These are phyloP conservation scores for Fagopyrum homotropicum DNA, from an alignment of 148 eudicot species.

Conservation along the genomic window DNA sequence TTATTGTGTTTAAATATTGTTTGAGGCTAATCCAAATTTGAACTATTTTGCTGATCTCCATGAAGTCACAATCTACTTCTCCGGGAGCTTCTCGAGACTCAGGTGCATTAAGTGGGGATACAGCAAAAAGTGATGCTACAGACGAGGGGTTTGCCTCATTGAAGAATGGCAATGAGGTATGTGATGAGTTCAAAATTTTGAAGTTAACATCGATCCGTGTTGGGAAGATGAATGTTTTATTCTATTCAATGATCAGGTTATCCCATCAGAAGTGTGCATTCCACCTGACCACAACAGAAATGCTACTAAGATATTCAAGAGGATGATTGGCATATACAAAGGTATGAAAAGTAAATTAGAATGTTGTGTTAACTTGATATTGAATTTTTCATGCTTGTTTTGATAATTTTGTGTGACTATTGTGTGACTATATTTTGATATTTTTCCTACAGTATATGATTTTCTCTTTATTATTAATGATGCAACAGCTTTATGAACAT, in stretches of 20 bases:
- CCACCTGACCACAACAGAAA: conserved; percentile 87
- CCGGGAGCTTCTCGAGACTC: conserved; percentile 26
- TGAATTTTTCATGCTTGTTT: too few species aligned
- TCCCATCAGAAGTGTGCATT: conserved; percentile 35
- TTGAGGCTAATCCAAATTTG: neutral
- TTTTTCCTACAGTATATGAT: too few species aligned
- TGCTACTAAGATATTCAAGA: conserved; percentile 74
- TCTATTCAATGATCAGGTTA: conserved; percentile 30
- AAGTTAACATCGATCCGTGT: neutral
- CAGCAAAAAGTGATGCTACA: conserved; percentile 18
- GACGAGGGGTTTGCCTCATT: conserved; percentile 19
- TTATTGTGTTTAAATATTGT: neutral
- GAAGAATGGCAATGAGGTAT: conserved; percentile 25
- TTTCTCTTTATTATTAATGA: too few species aligned
- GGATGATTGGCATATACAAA: conserved; percentile 74
- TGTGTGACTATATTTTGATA: too few species aligned
- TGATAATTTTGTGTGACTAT: too few species aligned
- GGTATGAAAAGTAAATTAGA: conserved; percentile 29
- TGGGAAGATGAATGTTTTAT: conserved; percentile 8
- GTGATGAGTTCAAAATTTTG: conserved; percentile 15
- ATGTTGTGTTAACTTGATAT: neutral
- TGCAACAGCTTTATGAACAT: too few species aligned
- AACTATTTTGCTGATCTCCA: conserved; percentile 6
- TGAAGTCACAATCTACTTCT: conserved; percentile 34
- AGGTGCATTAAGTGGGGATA: conserved; percentile 23